Conservation (phyloP, 768 basidiomycete genomes). For the Rhodotorula graminis region DNA sequence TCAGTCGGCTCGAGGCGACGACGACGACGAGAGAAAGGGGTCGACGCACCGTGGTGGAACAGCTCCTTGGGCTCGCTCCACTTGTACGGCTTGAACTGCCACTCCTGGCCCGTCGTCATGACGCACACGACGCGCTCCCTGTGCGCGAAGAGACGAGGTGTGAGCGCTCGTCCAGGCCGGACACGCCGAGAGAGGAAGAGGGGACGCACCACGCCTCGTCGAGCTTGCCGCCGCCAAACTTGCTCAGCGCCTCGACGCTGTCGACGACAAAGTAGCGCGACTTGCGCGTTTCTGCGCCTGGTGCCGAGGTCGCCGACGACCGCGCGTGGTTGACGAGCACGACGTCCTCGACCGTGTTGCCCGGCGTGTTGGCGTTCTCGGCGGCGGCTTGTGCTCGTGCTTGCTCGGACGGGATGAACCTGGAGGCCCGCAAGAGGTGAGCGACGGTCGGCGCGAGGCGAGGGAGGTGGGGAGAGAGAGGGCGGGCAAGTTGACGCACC, state of each 20-base stretch:
- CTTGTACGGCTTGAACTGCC: constrained; percentile 97
- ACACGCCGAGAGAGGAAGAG: neutral
- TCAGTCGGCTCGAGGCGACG: neutral
- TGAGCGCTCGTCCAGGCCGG: neutral
- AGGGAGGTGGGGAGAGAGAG: too few species aligned
- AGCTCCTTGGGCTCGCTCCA: constrained; percentile 89
- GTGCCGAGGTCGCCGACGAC: constrained; percentile 55
- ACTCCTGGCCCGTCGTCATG: constrained; percentile 94
- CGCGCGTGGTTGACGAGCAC: constrained; percentile 80
- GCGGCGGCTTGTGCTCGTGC: constrained; percentile 52
- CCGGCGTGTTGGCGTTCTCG: constrained; percentile 52
- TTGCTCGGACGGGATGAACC: constrained; percentile 70
- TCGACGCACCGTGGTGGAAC: constrained; percentile 76
- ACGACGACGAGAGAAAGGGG: too few species aligned
- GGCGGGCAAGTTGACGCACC: constrained; percentile 52
- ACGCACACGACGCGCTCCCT: constrained; percentile 90
- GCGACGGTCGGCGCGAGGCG: too few species aligned
- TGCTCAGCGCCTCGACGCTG: constrained; percentile 81
- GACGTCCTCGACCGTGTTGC: constrained; percentile 70
- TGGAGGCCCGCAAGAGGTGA: constrained; percentile 38
- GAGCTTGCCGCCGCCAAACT: constrained; percentile 59
- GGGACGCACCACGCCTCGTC: constrained; percentile 70
- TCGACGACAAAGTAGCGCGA: constrained; percentile 78
- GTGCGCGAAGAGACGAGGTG: neutral
- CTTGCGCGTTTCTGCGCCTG: constrained; percentile 34